Base-by-base conservation (phyloP, 2,329 filamentous ascomycete species). In the Monosporascus cannonballus region DNA sequence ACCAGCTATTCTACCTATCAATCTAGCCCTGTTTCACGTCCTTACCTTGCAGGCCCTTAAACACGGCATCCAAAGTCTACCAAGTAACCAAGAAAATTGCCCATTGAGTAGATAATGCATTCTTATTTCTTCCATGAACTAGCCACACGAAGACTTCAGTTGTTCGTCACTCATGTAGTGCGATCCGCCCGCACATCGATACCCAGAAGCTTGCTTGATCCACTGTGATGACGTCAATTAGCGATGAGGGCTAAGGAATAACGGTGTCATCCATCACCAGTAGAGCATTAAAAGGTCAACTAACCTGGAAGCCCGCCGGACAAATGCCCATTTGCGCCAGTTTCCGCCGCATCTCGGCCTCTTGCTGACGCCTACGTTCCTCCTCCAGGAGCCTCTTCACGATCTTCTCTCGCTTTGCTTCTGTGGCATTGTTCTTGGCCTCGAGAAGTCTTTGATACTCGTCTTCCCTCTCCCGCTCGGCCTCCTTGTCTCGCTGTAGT, bases 321-420 rank as follows among this genome's bases (percentile, higher is more conserved):
- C 86, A 91, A 0, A 66, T 48, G 0, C 86, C 86, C 70, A 81
- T 72, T 1, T 58, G 30, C 57, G 62, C 67, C 57, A 90, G 62
- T 59, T 77, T 83, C 39, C 62, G 57, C 67, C 79, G 74, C 11
- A 59, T 65, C 18, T 66, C 59, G 25, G 61, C 61, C 54, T 78
- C 74, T 55, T 73, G 68, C 57, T 72, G 64, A 4, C 70, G 65
- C 4, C 62, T 62, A 15, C 70, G 62, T 38, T 77, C 69, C 25
- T 75, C 73, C 39, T 68, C 67, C 11, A 71, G 17, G 36, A 76
- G 47, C 8, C 67, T 56, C 20, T 64, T 61, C 0, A 75, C 53
- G 8, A 77, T 73, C 6, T 59, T 62, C 4, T 73, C 69, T 8
- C 42, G 42, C 2, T 14, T 6, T 24, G 11, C 42, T 14, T 38